Evolutionary conservation across 2,329 filamentous ascomycete species (phyloP), one percentile per base, ranked within the genome.

Genomic region (Tolypocladium ophioglossoides): DNA sequence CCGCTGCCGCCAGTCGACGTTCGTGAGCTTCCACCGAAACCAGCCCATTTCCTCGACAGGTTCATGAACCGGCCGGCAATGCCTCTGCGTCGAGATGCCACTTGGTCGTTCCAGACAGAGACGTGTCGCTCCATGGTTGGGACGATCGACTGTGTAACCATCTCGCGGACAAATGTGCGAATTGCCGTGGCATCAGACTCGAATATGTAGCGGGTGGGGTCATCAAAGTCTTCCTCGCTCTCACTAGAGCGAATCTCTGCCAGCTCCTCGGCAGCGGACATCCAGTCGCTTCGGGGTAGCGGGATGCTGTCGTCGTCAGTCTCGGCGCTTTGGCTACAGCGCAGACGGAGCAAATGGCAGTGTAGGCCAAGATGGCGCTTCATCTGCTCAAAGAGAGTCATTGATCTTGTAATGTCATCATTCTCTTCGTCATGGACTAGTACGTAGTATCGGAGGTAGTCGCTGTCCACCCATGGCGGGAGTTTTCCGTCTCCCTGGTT

Each of bases 311-410:
- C 92, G 66, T 96, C 91, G 68, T 97, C 94, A 1, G 90, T 91
- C 58, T 91, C 84, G 38, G 89, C 85, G 68, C 90, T 92, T 66
- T 91, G 87, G 39, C 84, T 87, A 63, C 89, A 95, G 61, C 92
- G 82, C 51, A 99, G 74, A 58, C 95, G 79, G 37, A 99, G 76
- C 12, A 99, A 77, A 70, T 99, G 94, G 66, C 94, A 99, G 70
- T 99, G 91, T 50, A 97, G 75, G 2, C 94, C 94, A 59, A 99
- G 89, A 71, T 96, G 90, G n/a, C 94, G 84, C 72, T 97, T 99
- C 95, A 99, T 99, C 69, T 96, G 90, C 62, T 99, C 94, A 69
- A 96, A 99, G 32, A 97, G 76, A 20, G 84, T 82, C 69, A 92
- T 92, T 14, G 91, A 95, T 70, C 91, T 87, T 39, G 83, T 83